These are phyloP conservation scores for Leccinum subgranulosum DNA, from an alignment of 768 basidiomycete species.

Conservation along the genomic window DNA sequence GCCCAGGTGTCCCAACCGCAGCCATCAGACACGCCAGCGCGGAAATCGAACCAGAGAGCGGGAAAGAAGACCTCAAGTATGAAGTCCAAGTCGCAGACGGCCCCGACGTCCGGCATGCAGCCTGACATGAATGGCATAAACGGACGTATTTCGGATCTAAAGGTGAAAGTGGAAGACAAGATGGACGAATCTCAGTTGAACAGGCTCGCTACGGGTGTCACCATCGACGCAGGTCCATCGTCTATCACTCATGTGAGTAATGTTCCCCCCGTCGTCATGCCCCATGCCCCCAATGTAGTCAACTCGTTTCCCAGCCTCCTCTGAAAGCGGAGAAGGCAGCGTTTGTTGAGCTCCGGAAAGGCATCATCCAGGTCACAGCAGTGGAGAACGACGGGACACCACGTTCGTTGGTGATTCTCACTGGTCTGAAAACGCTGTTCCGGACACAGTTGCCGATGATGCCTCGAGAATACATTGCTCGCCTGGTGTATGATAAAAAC, in stretches of 20 bases:
- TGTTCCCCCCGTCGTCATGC: background rate
- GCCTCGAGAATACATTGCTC: slow-evolving; percentile 97
- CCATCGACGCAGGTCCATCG: slow-evolving; percentile 60
- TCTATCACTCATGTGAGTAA: slow-evolving; percentile 46
- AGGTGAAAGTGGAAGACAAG: slow-evolving; percentile 72
- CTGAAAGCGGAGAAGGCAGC: slow-evolving; percentile 73
- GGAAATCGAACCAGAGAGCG: slow-evolving; percentile 38
- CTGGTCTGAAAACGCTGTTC: slow-evolving; percentile 95
- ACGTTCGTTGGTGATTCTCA: slow-evolving; percentile 79
- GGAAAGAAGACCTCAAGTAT: slow-evolving; percentile 58
- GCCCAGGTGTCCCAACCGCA: slow-evolving; percentile 37
- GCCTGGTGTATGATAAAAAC: slow-evolving; percentile 89
- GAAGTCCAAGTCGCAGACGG: slow-evolving; percentile 59
- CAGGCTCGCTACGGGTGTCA: slow-evolving; percentile 76
- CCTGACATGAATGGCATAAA: slow-evolving; percentile 39
- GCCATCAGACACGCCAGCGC: slow-evolving; percentile 28
- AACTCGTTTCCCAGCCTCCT: slow-evolving; percentile 40
- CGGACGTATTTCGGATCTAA: slow-evolving; percentile 47
- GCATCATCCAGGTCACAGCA: slow-evolving; percentile 78
- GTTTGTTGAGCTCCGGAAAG: slow-evolving; percentile 72
- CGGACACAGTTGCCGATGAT: slow-evolving; percentile 98
- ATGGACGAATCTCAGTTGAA: slow-evolving; percentile 76
- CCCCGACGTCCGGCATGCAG: slow-evolving; percentile 43
- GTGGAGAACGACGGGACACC: slow-evolving; percentile 81
- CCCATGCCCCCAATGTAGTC: background rate